phyloP scores from a whole-genome alignment of 2,329 filamentous ascomycete species.

The Nigrospora oryzae region DNA sequence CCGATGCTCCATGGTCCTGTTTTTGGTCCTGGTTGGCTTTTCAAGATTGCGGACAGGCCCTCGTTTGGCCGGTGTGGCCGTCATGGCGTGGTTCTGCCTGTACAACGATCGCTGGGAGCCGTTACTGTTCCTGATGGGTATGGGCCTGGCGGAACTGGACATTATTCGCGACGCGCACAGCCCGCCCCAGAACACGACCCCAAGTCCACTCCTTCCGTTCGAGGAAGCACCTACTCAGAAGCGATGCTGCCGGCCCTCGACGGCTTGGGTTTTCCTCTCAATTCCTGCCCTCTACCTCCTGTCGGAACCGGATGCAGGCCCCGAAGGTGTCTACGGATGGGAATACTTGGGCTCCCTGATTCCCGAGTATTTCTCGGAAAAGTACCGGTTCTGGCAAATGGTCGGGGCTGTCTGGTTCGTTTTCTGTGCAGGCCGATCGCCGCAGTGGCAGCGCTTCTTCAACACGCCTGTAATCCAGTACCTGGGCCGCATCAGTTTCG shows the following conservation, averaged over 20 bases:
- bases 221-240: conserved; percentile 7
- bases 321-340: conserved; percentile 41
- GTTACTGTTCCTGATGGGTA: conserved; percentile 45
- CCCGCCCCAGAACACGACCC: conserved; percentile 6
- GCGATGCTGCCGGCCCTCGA: not conserved
- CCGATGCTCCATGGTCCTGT: conserved; percentile 48
- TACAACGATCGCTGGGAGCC: conserved; percentile 44
- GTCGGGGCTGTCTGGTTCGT: conserved; percentile 45
- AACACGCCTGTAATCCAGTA: conserved; percentile 43
- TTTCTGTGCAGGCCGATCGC: conserved; percentile 36
- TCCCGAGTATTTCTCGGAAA: conserved; percentile 37
- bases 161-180: conserved; percentile 36
- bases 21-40: conserved; percentile 41
- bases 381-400: conserved; percentile 49
- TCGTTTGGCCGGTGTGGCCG: conserved; percentile 32
- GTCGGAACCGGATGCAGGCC: conserved; percentile 33
- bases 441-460: conserved; percentile 40
- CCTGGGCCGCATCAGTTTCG: conserved; percentile 51
- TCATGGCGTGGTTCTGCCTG: conserved; percentile 35
- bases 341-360: conserved; percentile 36
- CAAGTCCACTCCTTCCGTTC: conserved; percentile 11
- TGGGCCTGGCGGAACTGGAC: conserved; percentile 46
- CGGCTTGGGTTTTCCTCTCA: conserved; percentile 32
- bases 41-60: conserved; percentile 33
- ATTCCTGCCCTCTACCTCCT: conserved; percentile 44